Evolutionary conservation across 495 filamentous ascomycete genomes (phyloP), one percentile per base, ranked within the genome.

Genomic region (Chaetomium cochliodes): DNA sequence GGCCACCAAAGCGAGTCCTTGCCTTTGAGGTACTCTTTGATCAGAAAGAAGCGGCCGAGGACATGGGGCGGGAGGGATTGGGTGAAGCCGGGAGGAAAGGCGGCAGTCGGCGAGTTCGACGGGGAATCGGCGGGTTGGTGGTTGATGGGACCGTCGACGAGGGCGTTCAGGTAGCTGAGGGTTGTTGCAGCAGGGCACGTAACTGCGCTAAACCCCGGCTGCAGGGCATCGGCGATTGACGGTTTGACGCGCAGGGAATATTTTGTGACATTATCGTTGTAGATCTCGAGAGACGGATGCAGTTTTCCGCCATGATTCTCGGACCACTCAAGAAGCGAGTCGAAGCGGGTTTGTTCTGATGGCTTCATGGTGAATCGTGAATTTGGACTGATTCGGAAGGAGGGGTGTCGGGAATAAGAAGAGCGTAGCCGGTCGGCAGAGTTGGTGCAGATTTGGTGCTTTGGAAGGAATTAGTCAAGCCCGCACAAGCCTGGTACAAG

Each of bases 1-100:
- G 77, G 74, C 69, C 69, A 77, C 83, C 83, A 85, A 54, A 74
- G 76, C 0, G 81, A 84, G n/a, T 76, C 57, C 33, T 75, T 63
- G 8, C 75, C 74, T 52, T 77, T 72, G 26, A 85, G 76, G 66
- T 78, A 80, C 66, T 83, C 66, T 60, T 81, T 73, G 55, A 81
- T 74, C 33, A 83, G 73, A 37, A 81, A 80, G 68, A 82, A 80
- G 7, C 80, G 77, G 57, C 80, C 80, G 41, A 79, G 66, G 54
- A 83, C 79, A 59, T 82, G 74, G 0, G 80, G 77, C 12, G 79
- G 80, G 26, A 70, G 59, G 0, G 65, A 60, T 7, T 66, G 49
- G 65, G 81, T 69, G 67, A 83, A 81, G 23, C 69, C 62, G 4
- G 58, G 23, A 5, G 80, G 77, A 42, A 83, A 81, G 8, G 67